Conservation (phyloP, 164 flowering plant species). For the Berberis thunbergii region DNA sequence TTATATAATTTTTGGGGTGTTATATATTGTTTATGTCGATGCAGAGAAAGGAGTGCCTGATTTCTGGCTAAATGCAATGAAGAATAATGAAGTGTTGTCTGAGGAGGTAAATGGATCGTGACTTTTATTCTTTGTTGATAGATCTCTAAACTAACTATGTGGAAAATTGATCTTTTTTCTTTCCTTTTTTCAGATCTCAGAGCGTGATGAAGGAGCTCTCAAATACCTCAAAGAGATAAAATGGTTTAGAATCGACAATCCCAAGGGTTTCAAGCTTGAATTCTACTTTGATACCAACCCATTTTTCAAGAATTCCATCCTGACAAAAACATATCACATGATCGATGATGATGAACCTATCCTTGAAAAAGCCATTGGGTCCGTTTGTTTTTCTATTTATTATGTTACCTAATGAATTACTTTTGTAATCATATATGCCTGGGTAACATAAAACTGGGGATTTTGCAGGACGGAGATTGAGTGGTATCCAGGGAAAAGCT, state of each 20-base stretch:
- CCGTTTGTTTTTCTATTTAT: conserved; percentile 2
- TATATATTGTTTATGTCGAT: background rate
- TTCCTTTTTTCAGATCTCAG: conserved; percentile 41
- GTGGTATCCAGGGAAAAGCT: conserved; percentile 82
- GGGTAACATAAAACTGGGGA: conserved; percentile 3
- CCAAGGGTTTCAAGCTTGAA: conserved; percentile 94
- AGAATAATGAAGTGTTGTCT: conserved; percentile 60
- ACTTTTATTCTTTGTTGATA: background rate
- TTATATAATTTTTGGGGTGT: background rate
- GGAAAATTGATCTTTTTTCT: background rate
- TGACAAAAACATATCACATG: conserved; percentile 88
- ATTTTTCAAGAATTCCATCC: conserved; percentile 63
- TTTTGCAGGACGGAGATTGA: conserved; percentile 77
- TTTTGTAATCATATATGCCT: background rate
- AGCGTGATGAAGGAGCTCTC: conserved; percentile 89
- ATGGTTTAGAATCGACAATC: conserved; percentile 66
- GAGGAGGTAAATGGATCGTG: conserved; percentile 51
- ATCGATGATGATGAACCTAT: conserved; percentile 92
- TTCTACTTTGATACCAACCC: conserved; percentile 83
- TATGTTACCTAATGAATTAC: background rate
- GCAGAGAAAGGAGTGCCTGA: conserved; percentile 85
- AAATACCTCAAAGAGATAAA: conserved; percentile 81
- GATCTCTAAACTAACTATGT: background rate
- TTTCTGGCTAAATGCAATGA: conserved; percentile 88
- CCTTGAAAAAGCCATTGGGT: conserved; percentile 92